Evolutionary conservation across 768 basidiomycete genomes (phyloP).

Genomic region (Mycena venus): DNA sequence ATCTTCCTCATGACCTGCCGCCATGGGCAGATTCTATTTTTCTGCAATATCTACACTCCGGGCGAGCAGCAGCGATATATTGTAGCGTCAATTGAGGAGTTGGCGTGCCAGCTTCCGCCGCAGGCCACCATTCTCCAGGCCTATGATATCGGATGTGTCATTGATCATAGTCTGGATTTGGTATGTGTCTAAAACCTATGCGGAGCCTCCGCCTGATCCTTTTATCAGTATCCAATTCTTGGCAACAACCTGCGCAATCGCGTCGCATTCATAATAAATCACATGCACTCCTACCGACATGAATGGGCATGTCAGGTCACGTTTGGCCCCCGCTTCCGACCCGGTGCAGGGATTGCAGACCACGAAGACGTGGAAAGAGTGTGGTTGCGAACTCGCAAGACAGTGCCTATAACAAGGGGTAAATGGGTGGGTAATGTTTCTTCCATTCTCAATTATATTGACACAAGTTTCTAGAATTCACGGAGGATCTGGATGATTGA

Average conservation of each 20-base stretch:
- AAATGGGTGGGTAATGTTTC: background rate
- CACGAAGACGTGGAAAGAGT: conserved; percentile 50
- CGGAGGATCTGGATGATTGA: no score
- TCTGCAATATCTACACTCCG: no score
- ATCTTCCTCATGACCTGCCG: no score
- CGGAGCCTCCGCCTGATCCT: no score
- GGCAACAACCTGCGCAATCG: conserved; percentile 23
- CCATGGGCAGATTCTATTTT: no score
- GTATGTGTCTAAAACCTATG: conserved; percentile 29
- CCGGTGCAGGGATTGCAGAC: conserved; percentile 49
- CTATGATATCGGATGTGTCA: conserved; percentile 39
- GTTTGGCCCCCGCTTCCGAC: conserved; percentile 46
- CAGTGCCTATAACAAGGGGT: conserved; percentile 20
- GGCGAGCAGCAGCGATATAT: no score
- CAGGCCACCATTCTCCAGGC: conserved; percentile 40
- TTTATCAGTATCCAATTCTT: conserved; percentile 41
- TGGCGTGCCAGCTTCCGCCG: conserved; percentile 43
- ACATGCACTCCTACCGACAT: no score
- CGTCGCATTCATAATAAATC: conserved; percentile 35
- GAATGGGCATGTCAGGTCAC: conserved; percentile 44
- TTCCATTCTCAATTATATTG: background rate
- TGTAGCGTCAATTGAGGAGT: conserved; percentile 45
- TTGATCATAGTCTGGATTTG: conserved; percentile 39
- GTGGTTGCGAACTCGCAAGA: no score
- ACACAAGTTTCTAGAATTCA: conserved; percentile 37